These are phyloP conservation scores for Lojkania enalia DNA, from an alignment of 2,329 filamentous ascomycete genomes.

Conservation along the genomic window DNA sequence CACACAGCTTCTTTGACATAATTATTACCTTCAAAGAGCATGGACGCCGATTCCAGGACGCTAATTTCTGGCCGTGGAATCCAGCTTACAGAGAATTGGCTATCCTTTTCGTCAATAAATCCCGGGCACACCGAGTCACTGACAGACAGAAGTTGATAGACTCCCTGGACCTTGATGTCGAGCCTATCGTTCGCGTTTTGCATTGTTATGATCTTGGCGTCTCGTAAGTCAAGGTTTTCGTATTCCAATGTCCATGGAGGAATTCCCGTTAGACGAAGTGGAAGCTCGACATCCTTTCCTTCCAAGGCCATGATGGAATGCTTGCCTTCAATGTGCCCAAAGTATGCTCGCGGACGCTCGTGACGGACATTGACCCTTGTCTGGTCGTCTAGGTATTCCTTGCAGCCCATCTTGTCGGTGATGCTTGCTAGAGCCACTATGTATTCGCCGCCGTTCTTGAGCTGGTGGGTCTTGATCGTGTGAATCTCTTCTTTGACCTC, in stretches of 20 bases:
- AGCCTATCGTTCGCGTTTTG: slow-evolving; percentile 69
- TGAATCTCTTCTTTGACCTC: slow-evolving; percentile 66
- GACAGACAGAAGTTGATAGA: slow-evolving; percentile 79
- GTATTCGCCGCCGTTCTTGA: slow-evolving; percentile 86
- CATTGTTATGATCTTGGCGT: slow-evolving; percentile 52
- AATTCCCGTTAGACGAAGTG: slow-evolving; percentile 82
- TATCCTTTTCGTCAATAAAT: slow-evolving; percentile 72
- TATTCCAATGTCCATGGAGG: slow-evolving; percentile 82
- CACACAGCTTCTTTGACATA: slow-evolving; percentile 83
- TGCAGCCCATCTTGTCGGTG: slow-evolving; percentile 83
- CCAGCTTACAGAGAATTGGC: slow-evolving; percentile 80
- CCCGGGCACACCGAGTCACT: slow-evolving; percentile 81
- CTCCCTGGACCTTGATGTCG: slow-evolving; percentile 67
- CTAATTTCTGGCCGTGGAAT: slow-evolving; percentile 76
- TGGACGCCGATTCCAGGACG: slow-evolving; percentile 64
- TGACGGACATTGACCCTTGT: slow-evolving; percentile 83
- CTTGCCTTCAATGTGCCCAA: slow-evolving; percentile 83
- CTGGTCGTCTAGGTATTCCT: slow-evolving; percentile 81
- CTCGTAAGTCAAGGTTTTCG: slow-evolving; percentile 63
- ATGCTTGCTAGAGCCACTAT: slow-evolving; percentile 82
- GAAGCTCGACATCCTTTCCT: slow-evolving; percentile 71
- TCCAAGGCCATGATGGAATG: slow-evolving; percentile 76
- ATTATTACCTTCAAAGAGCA: slow-evolving; percentile 56
- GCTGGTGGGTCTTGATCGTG: slow-evolving; percentile 73
- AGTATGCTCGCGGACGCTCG: slow-evolving; percentile 83